Evolutionary conservation across 805 yeast species (phyloP).

Genomic region (Teunomyces pallodes): DNA sequence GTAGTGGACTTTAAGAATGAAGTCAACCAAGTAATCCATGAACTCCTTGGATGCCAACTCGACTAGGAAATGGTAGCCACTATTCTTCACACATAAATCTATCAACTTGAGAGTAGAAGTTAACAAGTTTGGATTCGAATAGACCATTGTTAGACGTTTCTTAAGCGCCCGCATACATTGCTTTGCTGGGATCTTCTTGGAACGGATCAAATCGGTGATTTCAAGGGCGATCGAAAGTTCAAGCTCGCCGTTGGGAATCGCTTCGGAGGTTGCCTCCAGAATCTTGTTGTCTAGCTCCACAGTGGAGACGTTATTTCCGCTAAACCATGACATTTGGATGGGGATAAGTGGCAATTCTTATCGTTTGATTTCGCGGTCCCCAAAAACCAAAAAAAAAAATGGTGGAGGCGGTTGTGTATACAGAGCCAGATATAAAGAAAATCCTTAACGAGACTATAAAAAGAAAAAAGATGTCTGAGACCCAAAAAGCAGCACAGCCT

Average conservation of each 20-base stretch:
- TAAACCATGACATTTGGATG: conserved; percentile 53
- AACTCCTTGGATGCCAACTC: conserved; percentile 85
- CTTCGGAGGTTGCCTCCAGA: conserved; percentile 77
- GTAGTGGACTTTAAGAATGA: conserved; percentile 37
- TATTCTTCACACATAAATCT: conserved; percentile 88
- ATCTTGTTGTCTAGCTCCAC: conserved; percentile 59
- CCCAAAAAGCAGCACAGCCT: too few relatives aligned
- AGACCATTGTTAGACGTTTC: conserved; percentile 58
- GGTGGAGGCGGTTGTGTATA: neutral
- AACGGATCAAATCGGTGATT: conserved; percentile 80
- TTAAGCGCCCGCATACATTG: conserved; percentile 85
- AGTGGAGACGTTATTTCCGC: conserved; percentile 30
- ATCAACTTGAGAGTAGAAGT: conserved; percentile 70
- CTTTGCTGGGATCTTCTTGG: conserved; percentile 73
- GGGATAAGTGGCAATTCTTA: conserved; percentile 1
- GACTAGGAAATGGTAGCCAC: conserved; percentile 79
- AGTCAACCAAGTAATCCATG: conserved; percentile 69
- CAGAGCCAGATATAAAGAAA: neutral
- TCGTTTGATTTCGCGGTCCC: neutral
- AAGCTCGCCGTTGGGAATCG: conserved; percentile 89
- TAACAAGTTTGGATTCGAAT: conserved; percentile 75
- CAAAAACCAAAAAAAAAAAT: too few relatives aligned
- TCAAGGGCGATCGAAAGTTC: conserved; percentile 74
- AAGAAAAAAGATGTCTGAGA: too few relatives aligned
- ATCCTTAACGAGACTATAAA: too few relatives aligned